These are phyloP conservation scores for Ligustrum vulgare DNA, from an alignment of 257 asterid genomes.

Conservation along the genomic window DNA sequence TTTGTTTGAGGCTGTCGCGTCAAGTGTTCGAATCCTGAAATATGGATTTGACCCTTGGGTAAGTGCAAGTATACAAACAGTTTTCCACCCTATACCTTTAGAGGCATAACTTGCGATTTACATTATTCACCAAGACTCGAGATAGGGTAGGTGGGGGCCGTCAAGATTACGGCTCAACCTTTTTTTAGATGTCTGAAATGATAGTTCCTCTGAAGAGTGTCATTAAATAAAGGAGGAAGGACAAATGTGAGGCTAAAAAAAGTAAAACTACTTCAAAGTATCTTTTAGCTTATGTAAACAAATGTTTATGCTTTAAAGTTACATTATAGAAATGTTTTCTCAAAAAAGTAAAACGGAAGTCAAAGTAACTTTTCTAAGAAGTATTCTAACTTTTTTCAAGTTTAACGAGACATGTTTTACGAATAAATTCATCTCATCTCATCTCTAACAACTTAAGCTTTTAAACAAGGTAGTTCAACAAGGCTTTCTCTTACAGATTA, in stretches of 20 bases:
- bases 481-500: neutral
- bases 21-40: no score
- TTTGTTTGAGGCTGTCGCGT: no score
- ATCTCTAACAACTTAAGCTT: constrained; percentile 1
- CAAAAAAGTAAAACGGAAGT: no score
- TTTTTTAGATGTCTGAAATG: neutral
- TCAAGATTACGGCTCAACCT: no score
- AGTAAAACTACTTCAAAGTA: neutral
- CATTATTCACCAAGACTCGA: no score
- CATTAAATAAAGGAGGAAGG: no score
- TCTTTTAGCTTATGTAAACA: neutral
- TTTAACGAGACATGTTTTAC: neutral
- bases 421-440: neutral
- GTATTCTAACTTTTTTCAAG: neutral
- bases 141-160: no score
- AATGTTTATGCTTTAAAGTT: neutral
- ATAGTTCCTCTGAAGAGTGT: neutral
- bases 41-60: no score
- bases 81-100: no score
- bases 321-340: neutral
- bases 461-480: neutral
- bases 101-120: no score
- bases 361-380: neutral
- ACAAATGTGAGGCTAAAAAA: neutral
- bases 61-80: no score